Evolutionary conservation across 2,329 filamentous ascomycete genomes (phyloP).

Genomic region (Bimuria novae-zelandiae): DNA sequence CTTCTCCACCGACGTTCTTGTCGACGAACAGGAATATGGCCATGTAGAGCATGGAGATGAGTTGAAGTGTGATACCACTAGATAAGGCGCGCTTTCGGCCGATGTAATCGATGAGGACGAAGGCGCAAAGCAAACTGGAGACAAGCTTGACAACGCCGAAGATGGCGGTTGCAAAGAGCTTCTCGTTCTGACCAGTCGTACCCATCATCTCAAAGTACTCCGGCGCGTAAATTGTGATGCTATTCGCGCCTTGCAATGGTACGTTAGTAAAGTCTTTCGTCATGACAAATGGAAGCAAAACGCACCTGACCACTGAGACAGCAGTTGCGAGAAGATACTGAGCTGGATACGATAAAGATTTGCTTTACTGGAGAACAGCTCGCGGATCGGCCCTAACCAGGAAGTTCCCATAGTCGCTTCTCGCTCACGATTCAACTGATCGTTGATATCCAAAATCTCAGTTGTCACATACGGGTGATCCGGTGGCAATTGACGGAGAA

Average conservation of each 20-base stretch:
- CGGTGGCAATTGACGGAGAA: constrained; percentile 62
- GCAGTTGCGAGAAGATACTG: constrained; percentile 68
- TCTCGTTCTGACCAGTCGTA: constrained; percentile 68
- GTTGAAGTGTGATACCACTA: constrained; percentile 54
- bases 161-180: constrained; percentile 73
- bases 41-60: constrained; percentile 60
- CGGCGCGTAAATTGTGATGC: constrained; percentile 79
- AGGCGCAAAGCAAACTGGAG: constrained; percentile 69
- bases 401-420: constrained; percentile 70
- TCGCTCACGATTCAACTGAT: constrained; percentile 69
- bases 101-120: constrained; percentile 80
- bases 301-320: constrained; percentile 77
- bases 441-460: constrained; percentile 68
- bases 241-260: no score
- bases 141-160: constrained; percentile 77
- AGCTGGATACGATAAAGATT: constrained; percentile 77
- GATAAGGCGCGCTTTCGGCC: constrained; percentile 67
- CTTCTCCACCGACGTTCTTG: constrained; percentile 56
- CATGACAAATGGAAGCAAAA: no score
- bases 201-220: constrained; percentile 75
- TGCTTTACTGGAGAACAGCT: constrained; percentile 68
- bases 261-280: no score
- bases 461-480: constrained; percentile 65
- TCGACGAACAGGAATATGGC: constrained; percentile 64
- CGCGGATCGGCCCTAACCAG: constrained; percentile 68